Base-by-base conservation (phyloP, 1,284 basidiomycete genomes). In the Tylopilus orsonianus region DNA sequence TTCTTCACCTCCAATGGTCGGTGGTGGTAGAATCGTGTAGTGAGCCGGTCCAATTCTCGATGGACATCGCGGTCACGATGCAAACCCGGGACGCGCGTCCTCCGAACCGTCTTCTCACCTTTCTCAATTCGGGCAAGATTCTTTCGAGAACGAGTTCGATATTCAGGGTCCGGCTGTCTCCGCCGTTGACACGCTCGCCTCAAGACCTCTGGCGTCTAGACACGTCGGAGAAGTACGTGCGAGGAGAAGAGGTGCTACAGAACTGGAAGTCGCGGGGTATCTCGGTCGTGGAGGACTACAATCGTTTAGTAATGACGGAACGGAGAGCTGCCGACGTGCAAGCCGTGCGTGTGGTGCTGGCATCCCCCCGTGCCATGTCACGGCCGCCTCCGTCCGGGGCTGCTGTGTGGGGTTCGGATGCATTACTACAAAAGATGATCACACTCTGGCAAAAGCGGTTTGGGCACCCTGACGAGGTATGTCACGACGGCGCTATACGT, bases 131-230 rank as follows among this genome's bases (percentile, higher is more conserved):
- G 12, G 82, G 79, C 52, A 88, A 86, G 65, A 80, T 87, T 34
- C 72, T 87, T 19, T 75, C 80, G 19, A 90, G 90, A 72, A 83
- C 84, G 27, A 93, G 85, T 59, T 83, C 82, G 13, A 78, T 96
- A 33, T 97, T 95, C 71, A 80, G 74, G 24, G 79, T 98, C 32
- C 80, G 81, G 40, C 75, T 98, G 22, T 83, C 83, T 3, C 94
- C 96, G 10, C 90, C 91, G 4, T 71, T 93, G 54, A 95, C 91
- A 8, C 85, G 92, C 35, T 93, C 87, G 2, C 81, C 92, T 2
- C 82, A 83, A 63, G 95, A 98, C 53, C 76, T 98, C 10, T 98
- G 96, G 95, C 77, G 94, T 41, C 75, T 98, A 44, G 93, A 98
- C 71, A 98, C 96, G 1, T 85, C 89, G 14, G 87, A 90, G 65